These are phyloP conservation scores for Amanita fuliginea DNA, from an alignment of 768 basidiomycete species.

Conservation along the genomic window DNA sequence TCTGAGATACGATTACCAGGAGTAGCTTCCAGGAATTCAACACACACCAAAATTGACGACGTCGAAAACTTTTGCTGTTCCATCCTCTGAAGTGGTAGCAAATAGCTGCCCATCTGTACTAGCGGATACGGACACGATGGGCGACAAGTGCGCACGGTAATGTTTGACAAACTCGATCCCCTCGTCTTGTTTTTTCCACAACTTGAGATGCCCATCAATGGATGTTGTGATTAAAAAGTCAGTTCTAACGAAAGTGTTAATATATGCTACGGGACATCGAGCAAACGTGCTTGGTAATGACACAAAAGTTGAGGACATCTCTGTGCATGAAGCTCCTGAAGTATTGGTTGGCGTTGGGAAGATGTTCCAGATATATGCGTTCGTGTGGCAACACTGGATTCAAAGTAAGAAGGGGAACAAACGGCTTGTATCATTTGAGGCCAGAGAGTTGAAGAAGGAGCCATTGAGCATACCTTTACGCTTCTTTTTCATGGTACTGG, in stretches of 20 bases:
- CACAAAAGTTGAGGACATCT: conserved; percentile 80
- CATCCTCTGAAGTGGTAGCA: conserved; percentile 87
- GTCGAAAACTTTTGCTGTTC: conserved; percentile 92
- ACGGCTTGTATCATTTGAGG: conserved; percentile 23
- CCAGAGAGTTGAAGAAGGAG: conserved; percentile 11
- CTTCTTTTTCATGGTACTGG: conserved; percentile 42
- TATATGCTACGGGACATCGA: not conserved
- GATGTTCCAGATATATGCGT: conserved; percentile 81
- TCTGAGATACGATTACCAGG: conserved; percentile 35
- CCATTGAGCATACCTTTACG: conserved; percentile 54
- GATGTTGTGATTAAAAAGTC: conserved; percentile 93
- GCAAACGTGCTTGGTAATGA: conserved; percentile 72
- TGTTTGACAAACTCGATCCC: conserved; percentile 99
- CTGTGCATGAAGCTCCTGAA: conserved; percentile 98
- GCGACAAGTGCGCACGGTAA: conserved; percentile 83
- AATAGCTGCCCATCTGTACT: conserved; percentile 89
- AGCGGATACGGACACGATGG: conserved; percentile 70
- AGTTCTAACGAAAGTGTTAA: conserved; percentile 43
- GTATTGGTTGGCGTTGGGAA: conserved; percentile 90
- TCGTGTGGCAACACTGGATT: conserved; percentile 83
- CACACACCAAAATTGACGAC: conserved; percentile 91
- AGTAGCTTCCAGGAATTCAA: not conserved
- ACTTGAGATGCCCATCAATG: conserved; percentile 86
- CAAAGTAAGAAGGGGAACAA: conserved; percentile 9
- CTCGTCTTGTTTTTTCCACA: conserved; percentile 98